Evolutionary conservation across 306 rosid genomes (phyloP), one percentile per base, ranked within the genome.

Genomic region (Potentilla sterilis): DNA sequence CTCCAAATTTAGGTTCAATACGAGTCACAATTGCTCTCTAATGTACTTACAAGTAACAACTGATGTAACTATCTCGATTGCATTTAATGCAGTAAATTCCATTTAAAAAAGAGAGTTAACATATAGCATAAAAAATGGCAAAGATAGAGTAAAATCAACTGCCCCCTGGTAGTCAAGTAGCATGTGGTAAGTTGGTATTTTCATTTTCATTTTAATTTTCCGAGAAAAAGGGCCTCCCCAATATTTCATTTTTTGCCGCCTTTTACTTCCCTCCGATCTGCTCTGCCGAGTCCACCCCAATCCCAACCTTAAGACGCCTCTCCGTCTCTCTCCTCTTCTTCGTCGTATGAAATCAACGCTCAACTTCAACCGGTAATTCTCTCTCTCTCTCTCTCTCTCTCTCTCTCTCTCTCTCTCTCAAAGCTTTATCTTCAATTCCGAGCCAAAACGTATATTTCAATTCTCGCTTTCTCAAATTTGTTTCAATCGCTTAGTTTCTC

Each of bases 191-290:
- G 41, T 38, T 38, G 41, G 41, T 6, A 7, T 22, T 69, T 48
- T 34, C 7, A 63, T 38, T 38, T 19, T 9, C 70, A 66, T n/a
- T 40, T 38, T 14, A 0, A 3, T 72, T 72, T 7, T 22, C 9
- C 37, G 7, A 8, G 48, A 61, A 14, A 14, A 1, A 24, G 10
- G 35, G 0, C 8, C 6, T 24, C 57, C 59, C 15, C 6, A 47
- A 46, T 13, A 6, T 40, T 57, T 72, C 48, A 72, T 55, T 72
- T 72, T 28, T 73, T 73, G 67, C 18, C 77, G 77, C 68, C 68
- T 58, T 73, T 22, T 57, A 24, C 54, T 73, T 57, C 6, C 49
- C 41, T 21, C 64, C 41, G 77, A 73, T 42, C 54, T 40, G 75
- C 24, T 10, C n/a, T n/a, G n/a, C n/a, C n/a, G n/a, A n/a, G n/a